Evolutionary conservation across 768 basidiomycete species (phyloP).

Genomic region (Mycena indigotica): DNA sequence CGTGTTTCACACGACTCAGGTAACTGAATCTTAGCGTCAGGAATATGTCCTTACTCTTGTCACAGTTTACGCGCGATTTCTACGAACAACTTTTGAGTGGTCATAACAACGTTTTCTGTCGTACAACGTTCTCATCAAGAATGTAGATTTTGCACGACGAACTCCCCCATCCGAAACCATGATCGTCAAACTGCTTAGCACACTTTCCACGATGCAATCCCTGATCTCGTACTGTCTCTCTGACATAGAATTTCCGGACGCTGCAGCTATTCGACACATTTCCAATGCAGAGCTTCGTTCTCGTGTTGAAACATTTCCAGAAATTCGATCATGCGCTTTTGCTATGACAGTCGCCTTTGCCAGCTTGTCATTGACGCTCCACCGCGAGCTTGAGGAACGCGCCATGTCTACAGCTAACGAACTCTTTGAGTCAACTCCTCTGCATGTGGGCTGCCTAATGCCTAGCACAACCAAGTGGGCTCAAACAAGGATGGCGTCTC

Average conservation of each 20-base stretch:
- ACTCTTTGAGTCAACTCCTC: not conserved
- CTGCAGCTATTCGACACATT: not conserved
- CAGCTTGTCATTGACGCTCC: not conserved
- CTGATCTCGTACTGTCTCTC: constrained; percentile 2
- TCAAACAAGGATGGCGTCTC: not conserved
- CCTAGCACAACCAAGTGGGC: not conserved
- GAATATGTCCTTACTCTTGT: not conserved
- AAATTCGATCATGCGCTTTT: constrained; percentile 3
- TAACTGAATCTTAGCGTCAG: not conserved
- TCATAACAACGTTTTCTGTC: constrained; percentile 1
- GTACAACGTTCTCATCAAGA: not conserved
- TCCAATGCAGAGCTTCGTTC: not conserved
- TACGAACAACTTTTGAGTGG: constrained; percentile 9
- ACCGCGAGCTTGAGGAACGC: constrained; percentile 15
- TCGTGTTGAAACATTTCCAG: not conserved
- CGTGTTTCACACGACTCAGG: not conserved
- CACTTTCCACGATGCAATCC: constrained; percentile 11
- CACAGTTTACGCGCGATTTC: constrained; percentile 12
- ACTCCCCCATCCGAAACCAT: constrained; percentile 3
- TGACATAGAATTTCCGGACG: not conserved
- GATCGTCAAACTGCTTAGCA: constrained; percentile 6
- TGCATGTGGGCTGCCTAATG: not conserved
- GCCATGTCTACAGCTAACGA: not conserved
- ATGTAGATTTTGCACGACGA: constrained; percentile 6
- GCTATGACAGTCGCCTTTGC: constrained; percentile 3